Evolutionary conservation across 495 filamentous ascomycete species (phyloP).

Genomic region (Corynascus novoguineensis): DNA sequence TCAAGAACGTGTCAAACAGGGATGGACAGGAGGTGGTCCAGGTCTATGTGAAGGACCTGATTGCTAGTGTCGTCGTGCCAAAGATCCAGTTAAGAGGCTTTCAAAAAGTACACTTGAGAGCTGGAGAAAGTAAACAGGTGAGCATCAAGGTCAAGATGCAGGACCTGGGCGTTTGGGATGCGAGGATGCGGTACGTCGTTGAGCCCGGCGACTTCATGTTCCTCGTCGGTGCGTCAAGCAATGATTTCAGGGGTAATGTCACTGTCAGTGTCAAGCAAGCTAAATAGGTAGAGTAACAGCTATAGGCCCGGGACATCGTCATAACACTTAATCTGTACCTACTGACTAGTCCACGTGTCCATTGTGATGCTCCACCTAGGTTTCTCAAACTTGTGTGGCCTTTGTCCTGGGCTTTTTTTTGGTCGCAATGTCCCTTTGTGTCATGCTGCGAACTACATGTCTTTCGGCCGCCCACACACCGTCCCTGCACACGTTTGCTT

Average conservation of each 20-base stretch:
- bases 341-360: too few species aligned
- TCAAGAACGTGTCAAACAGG: conserved; percentile 51
- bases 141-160: conserved; percentile 47
- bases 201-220: conserved; percentile 61
- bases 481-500: too few species aligned
- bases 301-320: too few species aligned
- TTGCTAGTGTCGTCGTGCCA: conserved; percentile 59
- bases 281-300: too few species aligned
- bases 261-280: conserved; percentile 40
- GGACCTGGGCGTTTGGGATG: conserved; percentile 55
- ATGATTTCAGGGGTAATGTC: conserved; percentile 50
- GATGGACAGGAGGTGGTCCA: conserved; percentile 66
- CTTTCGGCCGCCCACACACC: too few species aligned
- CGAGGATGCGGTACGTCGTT: conserved; percentile 61
- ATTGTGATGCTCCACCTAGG: too few species aligned
- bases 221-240: conserved; percentile 52
- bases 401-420: too few species aligned
- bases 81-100: conserved; percentile 65
- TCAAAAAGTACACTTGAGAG: conserved; percentile 56
- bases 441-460: too few species aligned
- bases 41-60: conserved; percentile 57
- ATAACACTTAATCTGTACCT: too few species aligned
- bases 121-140: conserved; percentile 55
- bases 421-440: too few species aligned
- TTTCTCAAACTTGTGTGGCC: too few species aligned